phyloP scores from a whole-genome alignment of 2,329 filamentous ascomycete genomes.

The Penicillium freii region DNA sequence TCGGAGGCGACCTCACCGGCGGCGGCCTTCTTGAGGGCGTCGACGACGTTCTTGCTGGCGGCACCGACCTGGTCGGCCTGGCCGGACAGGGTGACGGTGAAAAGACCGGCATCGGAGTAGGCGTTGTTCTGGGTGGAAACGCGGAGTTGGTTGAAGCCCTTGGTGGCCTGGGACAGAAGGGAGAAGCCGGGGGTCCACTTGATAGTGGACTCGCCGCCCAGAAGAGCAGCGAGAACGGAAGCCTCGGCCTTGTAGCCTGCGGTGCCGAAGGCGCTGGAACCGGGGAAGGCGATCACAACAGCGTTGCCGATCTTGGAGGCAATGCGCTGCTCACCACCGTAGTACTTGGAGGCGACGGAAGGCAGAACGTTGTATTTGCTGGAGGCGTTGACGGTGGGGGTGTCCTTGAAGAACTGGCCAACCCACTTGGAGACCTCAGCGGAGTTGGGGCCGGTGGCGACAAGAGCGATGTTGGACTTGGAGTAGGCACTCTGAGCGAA shows the following conservation, averaged over 20 bases:
- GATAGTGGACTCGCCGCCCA: slow-evolving; percentile 86
- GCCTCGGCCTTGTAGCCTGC: slow-evolving; percentile 84
- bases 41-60: slow-evolving; percentile 73
- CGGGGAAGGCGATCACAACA: slow-evolving; percentile 87
- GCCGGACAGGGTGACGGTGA: slow-evolving; percentile 79
- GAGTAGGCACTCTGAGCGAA: slow-evolving; percentile 79
- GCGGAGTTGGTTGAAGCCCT: slow-evolving; percentile 63
- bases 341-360: slow-evolving; percentile 74
- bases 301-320: slow-evolving; percentile 75
- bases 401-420: slow-evolving; percentile 80
- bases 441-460: slow-evolving; percentile 82
- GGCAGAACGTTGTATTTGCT: slow-evolving; percentile 56
- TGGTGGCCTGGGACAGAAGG: slow-evolving; percentile 75
- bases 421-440: slow-evolving; percentile 83
- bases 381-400: slow-evolving; percentile 54
- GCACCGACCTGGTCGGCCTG: slow-evolving; percentile 68
- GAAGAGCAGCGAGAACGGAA: slow-evolving; percentile 79
- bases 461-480: slow-evolving; percentile 86
- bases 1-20: slow-evolving; percentile 75
- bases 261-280: slow-evolving; percentile 70
- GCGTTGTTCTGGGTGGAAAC: slow-evolving; percentile 73
- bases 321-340: slow-evolving; percentile 89
- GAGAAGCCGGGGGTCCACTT: slow-evolving; percentile 97
- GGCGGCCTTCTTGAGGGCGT: slow-evolving; percentile 77
- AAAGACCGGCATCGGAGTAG: slow-evolving; percentile 92